Evolutionary conservation across 495 filamentous ascomycete species (phyloP).

Genomic region (Annulohypoxylon moriforme): DNA sequence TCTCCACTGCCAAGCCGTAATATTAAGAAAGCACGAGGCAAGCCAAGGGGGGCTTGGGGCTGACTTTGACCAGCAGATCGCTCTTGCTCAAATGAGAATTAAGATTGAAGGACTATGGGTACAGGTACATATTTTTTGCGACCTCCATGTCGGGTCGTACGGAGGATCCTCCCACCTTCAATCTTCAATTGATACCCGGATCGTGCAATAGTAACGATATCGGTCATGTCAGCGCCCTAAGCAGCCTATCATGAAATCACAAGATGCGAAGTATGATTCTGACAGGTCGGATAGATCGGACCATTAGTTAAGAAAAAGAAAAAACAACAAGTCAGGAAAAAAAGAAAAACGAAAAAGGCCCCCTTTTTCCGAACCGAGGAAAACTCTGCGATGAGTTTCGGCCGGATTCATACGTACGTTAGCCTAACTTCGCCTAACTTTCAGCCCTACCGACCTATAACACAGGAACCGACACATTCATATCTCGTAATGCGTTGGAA

Average conservation of each 20-base stretch:
- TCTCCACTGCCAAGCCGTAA: slow-evolving; percentile 9
- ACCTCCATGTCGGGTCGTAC: slow-evolving; percentile 14
- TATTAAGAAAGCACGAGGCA: slow-evolving; percentile 15
- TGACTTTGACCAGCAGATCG: slow-evolving; percentile 14
- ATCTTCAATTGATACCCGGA: background rate
- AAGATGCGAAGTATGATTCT: background rate
- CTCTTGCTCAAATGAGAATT: slow-evolving; percentile 26
- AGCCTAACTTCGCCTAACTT: slow-evolving; percentile 4
- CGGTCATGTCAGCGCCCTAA: background rate
- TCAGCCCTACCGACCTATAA: background rate
- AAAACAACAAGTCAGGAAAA: background rate
- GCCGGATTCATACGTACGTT: background rate
- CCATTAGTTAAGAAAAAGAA: background rate
- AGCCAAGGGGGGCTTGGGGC: slow-evolving; percentile 17
- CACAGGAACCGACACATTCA: background rate
- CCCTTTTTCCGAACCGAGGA: slow-evolving; percentile 1
- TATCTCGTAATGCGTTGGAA: slow-evolving; percentile 19
- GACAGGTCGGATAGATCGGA: background rate
- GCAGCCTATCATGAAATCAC: background rate
- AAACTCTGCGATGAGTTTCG: background rate
- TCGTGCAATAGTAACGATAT: background rate
- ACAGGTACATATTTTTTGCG: background rate
- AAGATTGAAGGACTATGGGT: background rate
- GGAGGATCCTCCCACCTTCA: slow-evolving; percentile 3
- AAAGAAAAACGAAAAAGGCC: background rate